Evolutionary conservation across 2,329 filamentous ascomycete species (phyloP), one percentile per base, ranked within the genome.

Genomic region (Alternaria panax): DNA sequence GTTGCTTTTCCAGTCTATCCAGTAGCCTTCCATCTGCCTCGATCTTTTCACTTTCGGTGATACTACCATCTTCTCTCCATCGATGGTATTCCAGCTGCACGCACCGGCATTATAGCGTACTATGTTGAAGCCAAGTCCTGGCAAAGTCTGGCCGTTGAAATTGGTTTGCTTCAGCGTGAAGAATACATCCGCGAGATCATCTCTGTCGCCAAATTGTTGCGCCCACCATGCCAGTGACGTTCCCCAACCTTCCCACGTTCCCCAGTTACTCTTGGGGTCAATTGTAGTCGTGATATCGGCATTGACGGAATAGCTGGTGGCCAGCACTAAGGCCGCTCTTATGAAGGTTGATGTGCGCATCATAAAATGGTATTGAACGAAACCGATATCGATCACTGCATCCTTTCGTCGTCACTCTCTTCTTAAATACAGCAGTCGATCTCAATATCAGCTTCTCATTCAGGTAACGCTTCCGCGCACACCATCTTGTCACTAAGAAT

Each of bases 171-270:
- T 43, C 16, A 57, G 47, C 14, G 57, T 60, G 9, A 60, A 60
- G 41, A 60, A 57, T 2, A 60, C 12, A 24, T 60, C 57, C n/a
- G 57, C 57, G 2, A 60, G n/a, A 16, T 60, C 57, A n/a, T 60
- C 53, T 30, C 57, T 27, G 25, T 43, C 25, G 7, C 57, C 57
- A 16, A 60, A 60, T 5, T 51, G 46, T 34, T 60, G 53, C 12
- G 57, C 57, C 57, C 57, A 60, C 57, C 57, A 60, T 25, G 57
- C 57, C 41, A 60, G 36, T 25, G 53, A 57, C 7, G 57, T 60
- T 8, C 57, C 57, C 57, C 57, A 60, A 18, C 57, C 57, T 34
- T 60, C 57, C 57, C 57, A 60, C 4, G 25, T 57, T 14, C 57
- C 57, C 57, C 57, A 60, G 18, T 60, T 57, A 7, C 52, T 52